Base-by-base conservation (phyloP, 2,329 filamentous ascomycete species). In the Harringtonia lauricola region DNA sequence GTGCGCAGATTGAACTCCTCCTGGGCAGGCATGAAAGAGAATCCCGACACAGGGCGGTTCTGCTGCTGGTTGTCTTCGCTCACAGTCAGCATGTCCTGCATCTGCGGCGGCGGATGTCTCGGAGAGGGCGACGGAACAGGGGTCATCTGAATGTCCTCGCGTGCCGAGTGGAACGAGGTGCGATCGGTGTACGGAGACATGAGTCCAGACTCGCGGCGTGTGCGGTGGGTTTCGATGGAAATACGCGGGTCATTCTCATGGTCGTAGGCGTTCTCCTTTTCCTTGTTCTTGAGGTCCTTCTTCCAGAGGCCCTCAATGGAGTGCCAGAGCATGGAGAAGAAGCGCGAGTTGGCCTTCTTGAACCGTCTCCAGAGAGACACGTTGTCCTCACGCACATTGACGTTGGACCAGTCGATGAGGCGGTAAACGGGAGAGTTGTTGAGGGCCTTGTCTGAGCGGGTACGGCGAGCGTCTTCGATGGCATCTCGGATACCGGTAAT, bases 341-440 rank as follows among this genome's bases (percentile, higher is more conserved):
- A 62, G 50, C 72, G 72, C 0, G 87, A 83, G 41, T 73, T 87
- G 5, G 84, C 84, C 68, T 98, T 98, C 65, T 98, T 98, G 65
- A 92, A 74, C 52, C 70, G 79, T 55, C 92, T 81, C 92, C 92
- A 98, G 24, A 76, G 34, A 1, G 86, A 88, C 35, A 98, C 74
- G 49, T 86, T 81, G 55, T 95, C 90, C 52, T 88, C 85, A 33
- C 83, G 79, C 14, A 89, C 86, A 54, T 98, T 98, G 54, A 95
- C 88, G 54, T 98, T 98, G 52, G 83, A 74, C 81, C 86, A 96
- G 49, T 89, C 82, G 13, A 87, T 71, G 18, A 98, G 70, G 47
- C 90, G 80, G 63, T 98, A 90, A 10, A 96, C 86, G 0, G 89
- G 86, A 3, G 92, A 92, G 59, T 98, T 96, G 65, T 98, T 98